Evolutionary conservation across 768 basidiomycete genomes (phyloP).

Genomic region (Psilocybe cubensis): DNA sequence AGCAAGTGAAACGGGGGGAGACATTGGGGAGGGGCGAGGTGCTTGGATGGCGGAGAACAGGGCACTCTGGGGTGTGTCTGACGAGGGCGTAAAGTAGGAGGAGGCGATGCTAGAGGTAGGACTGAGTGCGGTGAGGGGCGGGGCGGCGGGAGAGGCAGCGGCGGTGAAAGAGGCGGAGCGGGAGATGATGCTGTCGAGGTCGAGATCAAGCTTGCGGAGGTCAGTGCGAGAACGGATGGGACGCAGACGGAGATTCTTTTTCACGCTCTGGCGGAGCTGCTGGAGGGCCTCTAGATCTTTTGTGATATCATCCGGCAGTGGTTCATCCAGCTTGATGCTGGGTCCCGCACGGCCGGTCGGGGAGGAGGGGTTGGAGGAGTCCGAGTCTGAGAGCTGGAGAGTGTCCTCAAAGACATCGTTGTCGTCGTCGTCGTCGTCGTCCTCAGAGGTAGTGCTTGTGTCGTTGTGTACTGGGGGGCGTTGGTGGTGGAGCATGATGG

Average conservation of each 20-base stretch:
- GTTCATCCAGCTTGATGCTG: constrained; percentile 37
- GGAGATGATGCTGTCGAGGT: constrained; percentile 31
- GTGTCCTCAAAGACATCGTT: constrained; percentile 42
- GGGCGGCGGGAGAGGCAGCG: constrained; percentile 16
- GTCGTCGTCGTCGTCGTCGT: constrained; percentile 28
- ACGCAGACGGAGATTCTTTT: constrained; percentile 76
- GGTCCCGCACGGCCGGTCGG: constrained; percentile 29
- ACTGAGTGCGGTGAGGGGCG: constrained; percentile 45
- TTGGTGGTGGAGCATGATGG: too few relatives aligned
- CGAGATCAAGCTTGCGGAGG: constrained; percentile 48
- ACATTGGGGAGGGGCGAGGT: constrained; percentile 21
- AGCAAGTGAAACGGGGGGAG: constrained; percentile 43
- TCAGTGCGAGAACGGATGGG: constrained; percentile 67
- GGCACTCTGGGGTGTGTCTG: constrained; percentile 26
- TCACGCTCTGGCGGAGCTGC: constrained; percentile 69
- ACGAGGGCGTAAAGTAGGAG: constrained; percentile 50
- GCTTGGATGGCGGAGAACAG: constrained; percentile 26
- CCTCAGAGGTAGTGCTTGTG: too few relatives aligned
- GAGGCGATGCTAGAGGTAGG: constrained; percentile 44
- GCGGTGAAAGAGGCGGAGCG: constrained; percentile 21
- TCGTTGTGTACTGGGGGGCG: too few relatives aligned
- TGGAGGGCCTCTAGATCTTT: constrained; percentile 72
- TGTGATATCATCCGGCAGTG: constrained; percentile 61
- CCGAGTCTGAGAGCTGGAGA: constrained; percentile 43
- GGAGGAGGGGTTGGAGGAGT: constrained; percentile 34